These are phyloP conservation scores for Scutellaria galericulata DNA, from an alignment of 257 asterid genomes.

Conservation along the genomic window DNA sequence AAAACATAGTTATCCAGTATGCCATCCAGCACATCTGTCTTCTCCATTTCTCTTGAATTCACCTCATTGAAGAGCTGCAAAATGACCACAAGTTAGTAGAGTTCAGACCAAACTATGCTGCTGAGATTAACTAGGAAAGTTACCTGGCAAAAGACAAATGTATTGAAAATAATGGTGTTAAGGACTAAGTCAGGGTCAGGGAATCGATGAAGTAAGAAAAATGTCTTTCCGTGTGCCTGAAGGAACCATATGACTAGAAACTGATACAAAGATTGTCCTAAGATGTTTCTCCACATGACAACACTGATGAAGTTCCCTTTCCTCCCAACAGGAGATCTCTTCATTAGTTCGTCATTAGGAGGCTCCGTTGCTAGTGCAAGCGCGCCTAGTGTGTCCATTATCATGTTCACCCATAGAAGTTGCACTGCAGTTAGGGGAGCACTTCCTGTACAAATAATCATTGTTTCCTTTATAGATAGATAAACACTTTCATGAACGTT, in stretches of 20 bases:
- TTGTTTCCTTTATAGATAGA: not conserved
- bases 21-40: conserved; percentile 58
- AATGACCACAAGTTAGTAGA: conserved; percentile 3
- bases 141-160: conserved; percentile 98
- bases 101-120: too few relatives aligned
- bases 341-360: conserved; percentile 84
- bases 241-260: conserved; percentile 85
- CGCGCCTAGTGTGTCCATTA: conserved; percentile 97
- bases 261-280: conserved; percentile 90
- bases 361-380: conserved; percentile 98
- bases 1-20: conserved; percentile 66
- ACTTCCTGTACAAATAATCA: conserved; percentile 51
- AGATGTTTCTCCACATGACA: conserved; percentile 96
- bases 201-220: conserved; percentile 55
- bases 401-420: conserved; percentile 98
- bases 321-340: conserved; percentile 89
- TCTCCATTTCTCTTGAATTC: conserved; percentile 81
- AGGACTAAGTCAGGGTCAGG: conserved; percentile 70
- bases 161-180: conserved; percentile 88
- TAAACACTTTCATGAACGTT: not conserved
- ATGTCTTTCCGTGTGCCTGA: conserved; percentile 65
- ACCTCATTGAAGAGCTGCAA: conserved; percentile 78
- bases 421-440: conserved; percentile 98
- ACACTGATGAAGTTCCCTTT: conserved; percentile 73
- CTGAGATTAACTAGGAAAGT: not conserved